A percentile compares a stretch with the other conserved stretches of the same genome.
phyloP scores from a whole-genome alignment of 441 rosid genomes.

The Gossypium aridum region DNA sequence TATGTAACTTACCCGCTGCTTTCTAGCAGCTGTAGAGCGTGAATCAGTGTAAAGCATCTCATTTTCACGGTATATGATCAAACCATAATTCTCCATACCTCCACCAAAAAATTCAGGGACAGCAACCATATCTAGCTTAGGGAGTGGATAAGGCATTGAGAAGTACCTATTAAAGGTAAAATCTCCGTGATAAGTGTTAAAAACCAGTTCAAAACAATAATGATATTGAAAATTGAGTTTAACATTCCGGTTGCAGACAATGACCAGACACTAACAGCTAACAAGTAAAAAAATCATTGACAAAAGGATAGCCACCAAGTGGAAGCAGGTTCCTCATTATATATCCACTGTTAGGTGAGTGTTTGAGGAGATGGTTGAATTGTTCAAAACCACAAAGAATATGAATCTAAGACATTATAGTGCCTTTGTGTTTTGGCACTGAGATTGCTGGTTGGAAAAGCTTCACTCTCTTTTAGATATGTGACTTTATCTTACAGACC shows the following conservation, averaged over 20 bases:
- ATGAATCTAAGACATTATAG: neutral
- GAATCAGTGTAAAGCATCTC: conserved; percentile 78
- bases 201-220: neutral
- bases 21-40: conserved; percentile 90
- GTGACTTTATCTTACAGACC: no score
- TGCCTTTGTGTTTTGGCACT: no score
- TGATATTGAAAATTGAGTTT: no score
- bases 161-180: conserved; percentile 51
- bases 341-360: neutral
- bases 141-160: conserved; percentile 79
- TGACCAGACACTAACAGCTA: no score
- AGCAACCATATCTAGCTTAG: conserved; percentile 92
- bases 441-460: no score
- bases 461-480: no score
- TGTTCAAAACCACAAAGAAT: neutral
- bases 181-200: neutral
- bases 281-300: no score
- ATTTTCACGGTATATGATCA: conserved; percentile 85
- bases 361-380: neutral
- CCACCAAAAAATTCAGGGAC: conserved; percentile 96
- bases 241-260: no score
- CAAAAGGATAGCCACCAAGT: neutral
- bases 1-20: conserved; percentile 36
- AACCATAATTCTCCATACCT: conserved; percentile 97
- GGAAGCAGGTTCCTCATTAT: neutral